phyloP scores from a whole-genome alignment of 345 rosid species.

The Pugionium dolabratum region DNA sequence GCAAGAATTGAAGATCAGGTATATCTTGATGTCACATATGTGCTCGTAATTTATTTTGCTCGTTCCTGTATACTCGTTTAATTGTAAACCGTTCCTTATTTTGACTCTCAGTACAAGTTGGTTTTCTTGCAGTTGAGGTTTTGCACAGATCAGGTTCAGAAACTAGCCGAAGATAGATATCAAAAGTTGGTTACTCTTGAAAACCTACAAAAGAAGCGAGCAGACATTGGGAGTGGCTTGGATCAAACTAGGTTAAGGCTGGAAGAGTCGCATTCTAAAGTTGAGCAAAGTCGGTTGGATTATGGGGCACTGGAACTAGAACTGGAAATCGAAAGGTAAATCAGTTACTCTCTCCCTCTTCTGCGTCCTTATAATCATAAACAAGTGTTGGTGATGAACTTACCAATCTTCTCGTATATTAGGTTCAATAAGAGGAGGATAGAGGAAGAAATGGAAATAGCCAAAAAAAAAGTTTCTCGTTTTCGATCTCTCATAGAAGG shows the following conservation, averaged over 20 bases:
- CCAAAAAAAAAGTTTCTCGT: slow-evolving; percentile 58
- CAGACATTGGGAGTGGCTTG: slow-evolving; percentile 58
- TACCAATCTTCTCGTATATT: slow-evolving; percentile 8
- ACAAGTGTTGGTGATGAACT: slow-evolving; percentile 14
- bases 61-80: neutral
- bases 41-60: slow-evolving; percentile 1
- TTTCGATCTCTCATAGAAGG: slow-evolving; percentile 69
- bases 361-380: neutral
- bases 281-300: slow-evolving; percentile 54
- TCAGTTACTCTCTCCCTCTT: neutral
- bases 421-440: slow-evolving; percentile 80
- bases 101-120: slow-evolving; percentile 19
- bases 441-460: slow-evolving; percentile 74
- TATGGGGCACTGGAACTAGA: slow-evolving; percentile 60
- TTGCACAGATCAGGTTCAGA: slow-evolving; percentile 70
- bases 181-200: slow-evolving; percentile 55
- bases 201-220: slow-evolving; percentile 60
- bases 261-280: slow-evolving; percentile 63
- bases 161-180: slow-evolving; percentile 62
- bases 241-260: slow-evolving; percentile 66
- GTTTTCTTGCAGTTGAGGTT: slow-evolving; percentile 64
- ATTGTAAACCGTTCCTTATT: neutral
- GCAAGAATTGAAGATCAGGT: slow-evolving; percentile 92
- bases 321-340: slow-evolving; percentile 76
- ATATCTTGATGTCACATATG: slow-evolving; percentile 9